Base-by-base conservation (phyloP, 2,329 filamentous ascomycete species). In the Domatiomyces globalis region DNA sequence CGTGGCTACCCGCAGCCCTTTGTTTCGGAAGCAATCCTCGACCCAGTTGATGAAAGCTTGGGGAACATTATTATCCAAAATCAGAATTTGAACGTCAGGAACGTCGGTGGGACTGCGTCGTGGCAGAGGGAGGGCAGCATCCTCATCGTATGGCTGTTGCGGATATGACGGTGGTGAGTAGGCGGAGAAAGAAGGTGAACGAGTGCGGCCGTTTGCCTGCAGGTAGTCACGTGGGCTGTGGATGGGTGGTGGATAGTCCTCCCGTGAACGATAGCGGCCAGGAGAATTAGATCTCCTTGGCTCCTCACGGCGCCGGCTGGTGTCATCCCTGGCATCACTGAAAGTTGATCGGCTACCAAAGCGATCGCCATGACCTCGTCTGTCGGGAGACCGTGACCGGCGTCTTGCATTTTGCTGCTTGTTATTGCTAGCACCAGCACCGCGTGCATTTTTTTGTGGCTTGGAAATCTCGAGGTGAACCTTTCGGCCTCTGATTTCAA, bases 391-490 rank as follows among this genome's bases (percentile, higher is more conserved):
- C 73, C 75, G 52, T 63, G 67, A 55, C 64, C 66, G 51, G 65
- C 71, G 46, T 70, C 69, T 46, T 51, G 65, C 65, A 58, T 52
- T 61, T 52, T 50, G 62, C 67, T 64, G 79, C 75, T 60, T 85
- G 77, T 50, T 86, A 15, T 36, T 52, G 45, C 66, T 44, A 44
- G 17, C 18, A 17, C 22, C 46, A 20, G 29, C 46, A 25, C 56
- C 33, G 56, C 49, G 81, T 46, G 81, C 85, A 61, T 84, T 87
- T 61, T 87, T 87, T 65, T 95, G 88, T 2, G 84, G 80, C 54
- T 90, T 90, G 5, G 89, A 95, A 42, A 95, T 80, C 65, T 95
- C 89, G 18, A 95, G 78, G 95, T 90, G 88, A 64, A 96, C 94
- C 66, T 88, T 88, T 58, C 89, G 83, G n/a, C 89, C 90, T 63